Percentiles rank a stretch among this genome's conserved stretches.
These are phyloP conservation scores for Lipomyces orientalis DNA, from an alignment of 805 yeast genomes.

Conservation along the genomic window DNA sequence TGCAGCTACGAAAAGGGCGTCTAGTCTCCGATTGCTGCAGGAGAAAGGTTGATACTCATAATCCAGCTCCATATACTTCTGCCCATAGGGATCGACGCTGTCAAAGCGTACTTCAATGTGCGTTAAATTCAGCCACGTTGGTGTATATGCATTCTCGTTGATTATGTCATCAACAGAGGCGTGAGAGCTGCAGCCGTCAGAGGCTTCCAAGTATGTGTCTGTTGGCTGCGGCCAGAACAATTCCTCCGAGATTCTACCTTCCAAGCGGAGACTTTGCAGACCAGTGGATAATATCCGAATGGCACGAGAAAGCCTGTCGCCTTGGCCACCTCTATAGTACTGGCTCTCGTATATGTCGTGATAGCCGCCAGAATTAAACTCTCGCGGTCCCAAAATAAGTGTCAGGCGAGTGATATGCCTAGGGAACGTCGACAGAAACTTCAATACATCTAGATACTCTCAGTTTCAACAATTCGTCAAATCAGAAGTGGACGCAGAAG, in stretches of 20 bases:
- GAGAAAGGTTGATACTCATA: background rate
- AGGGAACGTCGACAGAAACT: background rate
- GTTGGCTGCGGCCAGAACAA: background rate
- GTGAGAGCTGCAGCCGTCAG: background rate
- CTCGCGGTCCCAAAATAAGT: background rate
- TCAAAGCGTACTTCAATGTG: background rate
- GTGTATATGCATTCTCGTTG: background rate
- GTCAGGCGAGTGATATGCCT: constrained; percentile 2
- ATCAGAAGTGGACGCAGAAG: background rate
- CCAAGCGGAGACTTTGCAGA: background rate
- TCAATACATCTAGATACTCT: background rate
- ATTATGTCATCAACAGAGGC: background rate
- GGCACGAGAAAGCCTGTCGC: constrained; percentile 14
- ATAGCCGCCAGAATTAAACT: background rate
- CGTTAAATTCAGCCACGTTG: background rate
- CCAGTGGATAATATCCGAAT: background rate
- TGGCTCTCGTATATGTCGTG: constrained; percentile 14
- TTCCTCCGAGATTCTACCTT: constrained; percentile 1
- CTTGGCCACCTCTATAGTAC: constrained; percentile 8
- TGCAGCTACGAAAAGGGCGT: background rate
- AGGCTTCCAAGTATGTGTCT: background rate
- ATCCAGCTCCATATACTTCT: constrained; percentile 1
- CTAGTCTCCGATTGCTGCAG: background rate
- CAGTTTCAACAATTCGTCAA: background rate
- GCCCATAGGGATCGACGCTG: background rate